Evolutionary conservation across 352 stramenopile species (phyloP), one percentile per base, ranked within the genome.

Genomic region (Hyaloperonospora arabidopsidis): DNA sequence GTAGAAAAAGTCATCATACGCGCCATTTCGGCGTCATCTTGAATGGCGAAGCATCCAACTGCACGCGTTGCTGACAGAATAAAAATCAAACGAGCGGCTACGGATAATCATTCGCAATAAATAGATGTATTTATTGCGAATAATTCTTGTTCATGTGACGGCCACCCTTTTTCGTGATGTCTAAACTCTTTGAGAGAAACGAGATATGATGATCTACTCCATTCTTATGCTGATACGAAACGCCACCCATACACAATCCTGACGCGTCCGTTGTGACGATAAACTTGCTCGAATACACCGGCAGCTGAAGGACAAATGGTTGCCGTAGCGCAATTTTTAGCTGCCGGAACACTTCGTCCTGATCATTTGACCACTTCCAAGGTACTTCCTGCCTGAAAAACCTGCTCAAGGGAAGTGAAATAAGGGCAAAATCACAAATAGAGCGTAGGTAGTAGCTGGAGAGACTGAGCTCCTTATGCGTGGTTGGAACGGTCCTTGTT

Each of bases 221-320:
- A 19, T 18, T 18, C 12, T 45, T 18, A 7, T 45, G 14, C 38
- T 57, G 35, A 2, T 19, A 61, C 3, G 48, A 43, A 3, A 54
- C 52, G 6, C 32, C 48, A 47, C 50, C 38, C 14, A 45, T 25
- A 49, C 56, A 63, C 25, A 43, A 36, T 57, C 52, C 12, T 44
- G 57, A 70, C 1, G 63, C 63, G 29, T 79, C 70, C 0, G 55
- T 74, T 1, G 57, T 74, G 0, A 74, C 52, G 12, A 76, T 49
- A 14, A 74, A 76, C 5, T 0, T 38, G 21, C 32, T 19, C 1
- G 45, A 49, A 28, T 61, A 55, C 18, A 65, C 61, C 5, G 63
- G 62, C 5, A 70, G 53, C 17, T 58, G 43, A 3, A 5, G 68
- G 56, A 29, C 7, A 7, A 7, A 7, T 7, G 25, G 3, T 29